A percentile compares a stretch with the other conserved stretches of the same genome.
Evolutionary conservation across 805 yeast genomes (phyloP).

Genomic region (Cyberlindnera nakhonratchasimensis): DNA sequence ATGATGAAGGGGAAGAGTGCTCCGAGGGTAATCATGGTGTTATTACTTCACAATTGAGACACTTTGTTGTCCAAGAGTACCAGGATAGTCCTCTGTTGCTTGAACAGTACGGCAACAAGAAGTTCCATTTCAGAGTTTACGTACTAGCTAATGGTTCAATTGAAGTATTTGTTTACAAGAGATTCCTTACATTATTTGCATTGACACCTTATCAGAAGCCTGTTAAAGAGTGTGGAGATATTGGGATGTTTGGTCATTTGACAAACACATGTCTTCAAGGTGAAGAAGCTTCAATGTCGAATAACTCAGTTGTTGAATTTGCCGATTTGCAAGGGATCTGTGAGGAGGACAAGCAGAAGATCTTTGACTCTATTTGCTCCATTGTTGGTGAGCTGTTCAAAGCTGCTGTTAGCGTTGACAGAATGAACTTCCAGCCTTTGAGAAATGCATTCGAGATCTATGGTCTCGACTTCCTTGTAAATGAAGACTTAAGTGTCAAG

Average conservation of each 20-base stretch:
- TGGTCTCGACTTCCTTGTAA: constrained; percentile 86
- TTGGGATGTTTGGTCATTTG: constrained; percentile 56
- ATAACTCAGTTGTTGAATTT: constrained; percentile 58
- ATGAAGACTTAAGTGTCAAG: constrained; percentile 47
- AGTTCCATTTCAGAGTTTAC: constrained; percentile 88
- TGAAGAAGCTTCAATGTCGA: constrained; percentile 36
- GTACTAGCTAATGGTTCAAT: constrained; percentile 73
- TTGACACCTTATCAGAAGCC: constrained; percentile 40
- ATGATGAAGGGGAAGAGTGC: constrained; percentile 54
- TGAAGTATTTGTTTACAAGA: constrained; percentile 71
- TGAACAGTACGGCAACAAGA: constrained; percentile 55
- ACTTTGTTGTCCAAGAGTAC: constrained; percentile 87
- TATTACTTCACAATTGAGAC: constrained; percentile 82
- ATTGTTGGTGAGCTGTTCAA: constrained; percentile 67
- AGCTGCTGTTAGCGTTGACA: constrained; percentile 80
- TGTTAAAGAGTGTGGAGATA: constrained; percentile 40
- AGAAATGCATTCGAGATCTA: constrained; percentile 79
- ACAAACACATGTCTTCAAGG: constrained; percentile 93
- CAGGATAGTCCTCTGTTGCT: constrained; percentile 64
- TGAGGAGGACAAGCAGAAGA: constrained; percentile 33
- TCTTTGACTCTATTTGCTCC: constrained; percentile 54
- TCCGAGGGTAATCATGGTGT: constrained; percentile 54
- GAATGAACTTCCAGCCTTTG: constrained; percentile 80
- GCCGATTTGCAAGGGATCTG: constrained; percentile 47
- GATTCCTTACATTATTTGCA: constrained; percentile 83